Evolutionary conservation across 345 rosid genomes (phyloP).

Genomic region (Microcos paniculata): DNA sequence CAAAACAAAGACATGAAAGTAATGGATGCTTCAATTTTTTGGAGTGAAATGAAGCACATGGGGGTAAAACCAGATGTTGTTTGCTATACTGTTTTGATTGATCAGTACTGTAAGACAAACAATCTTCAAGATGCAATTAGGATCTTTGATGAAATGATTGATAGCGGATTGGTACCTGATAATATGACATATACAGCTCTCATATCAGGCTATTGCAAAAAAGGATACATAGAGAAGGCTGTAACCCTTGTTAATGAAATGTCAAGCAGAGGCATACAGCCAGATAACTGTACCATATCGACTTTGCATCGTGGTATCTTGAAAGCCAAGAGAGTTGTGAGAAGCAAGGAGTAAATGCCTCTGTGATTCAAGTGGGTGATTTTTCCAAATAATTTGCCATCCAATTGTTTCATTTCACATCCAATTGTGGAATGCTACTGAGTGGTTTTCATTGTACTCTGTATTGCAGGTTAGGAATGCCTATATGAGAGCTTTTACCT

Average conservation of each 20-base stretch:
- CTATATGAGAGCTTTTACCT: background rate
- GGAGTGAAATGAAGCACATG: slow-evolving; percentile 36
- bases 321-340: slow-evolving; percentile 27
- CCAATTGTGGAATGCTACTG: background rate
- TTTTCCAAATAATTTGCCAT: background rate
- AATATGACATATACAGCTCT: slow-evolving; percentile 53
- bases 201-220: slow-evolving; percentile 37
- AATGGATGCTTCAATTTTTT: slow-evolving; percentile 30
- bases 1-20: slow-evolving; percentile 13
- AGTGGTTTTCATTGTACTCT: background rate
- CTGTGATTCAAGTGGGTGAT: background rate
- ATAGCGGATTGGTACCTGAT: slow-evolving; percentile 63
- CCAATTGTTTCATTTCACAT: background rate
- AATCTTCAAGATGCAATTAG: slow-evolving; percentile 40
- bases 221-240: slow-evolving; percentile 47
- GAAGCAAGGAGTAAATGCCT: background rate
- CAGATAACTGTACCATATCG: slow-evolving; percentile 20
- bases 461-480: background rate
- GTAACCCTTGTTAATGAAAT: slow-evolving; percentile 38
- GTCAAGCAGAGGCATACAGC: slow-evolving; percentile 34
- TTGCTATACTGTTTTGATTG: slow-evolving; percentile 65
- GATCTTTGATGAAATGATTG: slow-evolving; percentile 48
- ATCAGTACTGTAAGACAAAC: slow-evolving; percentile 46
- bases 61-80: slow-evolving; percentile 48
- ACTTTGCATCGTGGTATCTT: slow-evolving; percentile 22